A percentile compares a stretch with the other conserved stretches of the same genome.
These are phyloP conservation scores for Globisporangium takayamanum DNA, from an alignment of 352 stramenopile genomes.

Conservation along the genomic window DNA sequence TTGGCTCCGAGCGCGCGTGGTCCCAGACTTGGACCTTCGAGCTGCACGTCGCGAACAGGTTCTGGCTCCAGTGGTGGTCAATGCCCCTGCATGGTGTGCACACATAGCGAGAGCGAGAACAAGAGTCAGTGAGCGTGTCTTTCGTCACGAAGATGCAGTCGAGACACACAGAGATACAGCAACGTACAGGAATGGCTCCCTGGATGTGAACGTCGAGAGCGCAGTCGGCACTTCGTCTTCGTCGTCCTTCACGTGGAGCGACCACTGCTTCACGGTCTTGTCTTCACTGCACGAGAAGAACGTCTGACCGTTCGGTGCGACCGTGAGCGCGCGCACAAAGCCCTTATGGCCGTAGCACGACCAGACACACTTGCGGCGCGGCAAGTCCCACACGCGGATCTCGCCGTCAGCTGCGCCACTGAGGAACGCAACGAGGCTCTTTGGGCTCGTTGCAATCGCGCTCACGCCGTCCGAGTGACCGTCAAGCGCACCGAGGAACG, in stretches of 20 bases:
- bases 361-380: slow-evolving; percentile 91
- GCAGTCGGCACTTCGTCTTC: slow-evolving; percentile 65
- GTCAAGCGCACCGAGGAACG: slow-evolving; percentile 96
- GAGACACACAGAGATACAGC: background rate
- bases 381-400: slow-evolving; percentile 97
- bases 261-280: slow-evolving; percentile 93
- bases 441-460: slow-evolving; percentile 87
- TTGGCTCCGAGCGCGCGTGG: slow-evolving; percentile 87
- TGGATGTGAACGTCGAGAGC: slow-evolving; percentile 72
- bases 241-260: slow-evolving; percentile 59
- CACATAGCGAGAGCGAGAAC: slow-evolving; percentile 1
- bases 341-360: slow-evolving; percentile 90
- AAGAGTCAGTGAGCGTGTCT: slow-evolving; percentile 1
- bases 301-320: slow-evolving; percentile 62
- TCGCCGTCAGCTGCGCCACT: slow-evolving; percentile 91
- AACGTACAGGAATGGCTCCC: slow-evolving; percentile 79
- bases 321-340: slow-evolving; percentile 90
- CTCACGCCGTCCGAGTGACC: slow-evolving; percentile 97
- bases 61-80: slow-evolving; percentile 96
- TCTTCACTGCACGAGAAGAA: slow-evolving; percentile 96
- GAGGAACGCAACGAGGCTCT: slow-evolving; percentile 84
- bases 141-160: no score
- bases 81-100: slow-evolving; percentile 87
- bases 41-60: slow-evolving; percentile 89
- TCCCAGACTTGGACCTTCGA: slow-evolving; percentile 97